A percentile compares a stretch with the other conserved stretches of the same genome.
These are phyloP conservation scores for Beverwykella pulmonaria DNA, from an alignment of 495 filamentous ascomycete species.

Conservation along the genomic window DNA sequence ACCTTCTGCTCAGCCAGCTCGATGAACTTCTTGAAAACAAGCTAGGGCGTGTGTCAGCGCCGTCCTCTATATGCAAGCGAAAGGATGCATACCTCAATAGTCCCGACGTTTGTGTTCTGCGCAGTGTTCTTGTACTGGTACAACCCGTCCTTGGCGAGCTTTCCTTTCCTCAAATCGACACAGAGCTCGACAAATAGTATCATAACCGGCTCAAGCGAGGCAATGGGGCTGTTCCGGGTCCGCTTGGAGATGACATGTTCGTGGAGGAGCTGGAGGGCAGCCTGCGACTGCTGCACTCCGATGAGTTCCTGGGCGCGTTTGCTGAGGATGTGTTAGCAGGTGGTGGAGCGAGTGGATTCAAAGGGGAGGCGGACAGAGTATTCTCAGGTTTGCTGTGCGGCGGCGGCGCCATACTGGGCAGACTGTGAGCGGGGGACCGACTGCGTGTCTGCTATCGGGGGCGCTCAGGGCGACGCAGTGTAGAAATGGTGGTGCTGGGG, in stretches of 20 bases:
- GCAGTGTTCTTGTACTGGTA: constrained; percentile 99
- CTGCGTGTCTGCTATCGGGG: constrained; percentile 23
- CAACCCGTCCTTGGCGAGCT: constrained; percentile 95
- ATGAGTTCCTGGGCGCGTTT: constrained; percentile 95
- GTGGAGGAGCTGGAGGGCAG: constrained; percentile 92
- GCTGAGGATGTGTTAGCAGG: constrained; percentile 35
- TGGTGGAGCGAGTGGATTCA: background rate
- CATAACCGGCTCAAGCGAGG: constrained; percentile 97
- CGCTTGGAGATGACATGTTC: constrained; percentile 99
- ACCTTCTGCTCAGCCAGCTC: constrained; percentile 96
- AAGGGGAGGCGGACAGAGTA: constrained; percentile 74
- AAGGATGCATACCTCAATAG: constrained; percentile 74
- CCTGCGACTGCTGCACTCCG: constrained; percentile 88
- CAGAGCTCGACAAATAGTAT: constrained; percentile 94
- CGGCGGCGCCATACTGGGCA: constrained; percentile 84
- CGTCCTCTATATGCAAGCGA: background rate
- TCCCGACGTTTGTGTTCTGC: constrained; percentile 97
- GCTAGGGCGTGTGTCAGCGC: constrained; percentile 49
- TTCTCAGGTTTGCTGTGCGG: constrained; percentile 98
- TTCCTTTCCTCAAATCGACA: constrained; percentile 95
- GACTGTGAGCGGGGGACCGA: constrained; percentile 37
- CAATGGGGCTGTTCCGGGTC: constrained; percentile 95
- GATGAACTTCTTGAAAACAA: constrained; percentile 96
- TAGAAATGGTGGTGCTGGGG: constrained; percentile 9
- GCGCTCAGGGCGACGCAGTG: constrained; percentile 20